phyloP scores from a whole-genome alignment of 2,329 filamentous ascomycete genomes.

The Penicillium digitatum region DNA sequence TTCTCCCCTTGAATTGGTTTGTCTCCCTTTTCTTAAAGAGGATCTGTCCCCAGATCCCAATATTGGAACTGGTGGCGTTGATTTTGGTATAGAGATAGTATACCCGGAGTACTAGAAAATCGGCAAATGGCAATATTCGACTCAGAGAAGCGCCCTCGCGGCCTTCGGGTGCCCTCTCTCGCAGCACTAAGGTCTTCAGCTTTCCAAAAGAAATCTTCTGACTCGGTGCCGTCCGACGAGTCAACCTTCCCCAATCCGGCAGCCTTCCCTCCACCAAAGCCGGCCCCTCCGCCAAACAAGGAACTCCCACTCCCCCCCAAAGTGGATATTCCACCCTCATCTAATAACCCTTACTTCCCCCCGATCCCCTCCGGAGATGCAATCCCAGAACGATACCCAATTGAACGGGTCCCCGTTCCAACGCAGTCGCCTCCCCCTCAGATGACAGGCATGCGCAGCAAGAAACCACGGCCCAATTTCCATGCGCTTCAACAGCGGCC shows the following conservation, averaged over 20 bases:
- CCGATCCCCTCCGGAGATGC: not conserved
- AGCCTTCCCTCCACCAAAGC: constrained; percentile 23
- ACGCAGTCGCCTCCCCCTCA: not conserved
- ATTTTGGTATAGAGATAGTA: not conserved
- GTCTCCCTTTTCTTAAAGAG: not conserved
- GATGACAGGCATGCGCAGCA: constrained; percentile 2
- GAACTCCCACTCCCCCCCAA: constrained; percentile 12
- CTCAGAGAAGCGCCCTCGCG: constrained; percentile 33
- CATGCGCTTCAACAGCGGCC: not conserved
- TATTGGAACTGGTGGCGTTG: not conserved
- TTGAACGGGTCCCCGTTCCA: constrained; percentile 5
- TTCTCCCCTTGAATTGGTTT: not conserved
- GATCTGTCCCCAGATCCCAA: not conserved
- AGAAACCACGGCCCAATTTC: constrained; percentile 4
- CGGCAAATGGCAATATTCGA: constrained; percentile 32
- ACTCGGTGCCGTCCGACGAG: constrained; percentile 14
- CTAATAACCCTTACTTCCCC: constrained; percentile 10
- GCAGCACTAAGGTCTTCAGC: constrained; percentile 27
- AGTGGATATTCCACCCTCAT: not conserved
- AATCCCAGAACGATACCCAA: constrained; percentile 1
- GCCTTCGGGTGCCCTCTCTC: constrained; percentile 34
- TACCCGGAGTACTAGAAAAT: not conserved
- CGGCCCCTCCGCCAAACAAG: constrained; percentile 25
- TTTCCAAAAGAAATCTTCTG: constrained; percentile 22
- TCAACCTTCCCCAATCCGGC: not conserved